Evolutionary conservation across 768 basidiomycete genomes (phyloP), one percentile per base, ranked within the genome.

Genomic region (Gloeopeniophorella convolvens): DNA sequence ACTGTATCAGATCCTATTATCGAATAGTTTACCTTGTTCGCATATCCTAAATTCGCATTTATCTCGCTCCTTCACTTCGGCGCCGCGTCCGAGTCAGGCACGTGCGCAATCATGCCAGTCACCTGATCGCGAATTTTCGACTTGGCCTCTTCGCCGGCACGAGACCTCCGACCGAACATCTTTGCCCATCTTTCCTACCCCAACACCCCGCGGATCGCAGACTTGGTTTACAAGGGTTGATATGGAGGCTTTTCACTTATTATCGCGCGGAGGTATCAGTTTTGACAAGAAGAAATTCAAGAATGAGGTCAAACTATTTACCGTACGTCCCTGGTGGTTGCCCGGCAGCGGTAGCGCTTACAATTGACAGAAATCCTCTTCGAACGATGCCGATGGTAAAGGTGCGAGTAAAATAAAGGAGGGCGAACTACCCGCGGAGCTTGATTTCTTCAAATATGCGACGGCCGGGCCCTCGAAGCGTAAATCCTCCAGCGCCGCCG

Each of bases 361-460:
- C 39, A 32, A 21, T 13, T 26, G 45, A 16, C 31, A 71, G 69
- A 65, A 60, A 57, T 30, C 59, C 50, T 60, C 46, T 24, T 35
- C 45, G 21, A 60, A 45, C 49, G 30, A 57, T 52, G 59, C 54
- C 61, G 58, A 62, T 51, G 52, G 51, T 27, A 60, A 55, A 54
- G 48, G 62, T 26, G 54, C 52, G 13, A 50, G 59, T 10, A 62
- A 50, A 45, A 57, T 50, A 2, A 60, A 61, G n/a, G 67, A 68
- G n/a, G 71, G 68, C 8, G 78, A 77, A 50, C 75, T 93, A 37
- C 92, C 87, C 1, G 58, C 72, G 2, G 89, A 87, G 60, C 75
- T 97, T 6, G 91, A 98, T 65, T 94, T 95, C 66, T 98, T 97
- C 70, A 91, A 85, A 60, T 91, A 90, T 54, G 82, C 86, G 2